Conservation (phyloP, 805 yeast species). For the Babjeviella inositovora region DNA sequence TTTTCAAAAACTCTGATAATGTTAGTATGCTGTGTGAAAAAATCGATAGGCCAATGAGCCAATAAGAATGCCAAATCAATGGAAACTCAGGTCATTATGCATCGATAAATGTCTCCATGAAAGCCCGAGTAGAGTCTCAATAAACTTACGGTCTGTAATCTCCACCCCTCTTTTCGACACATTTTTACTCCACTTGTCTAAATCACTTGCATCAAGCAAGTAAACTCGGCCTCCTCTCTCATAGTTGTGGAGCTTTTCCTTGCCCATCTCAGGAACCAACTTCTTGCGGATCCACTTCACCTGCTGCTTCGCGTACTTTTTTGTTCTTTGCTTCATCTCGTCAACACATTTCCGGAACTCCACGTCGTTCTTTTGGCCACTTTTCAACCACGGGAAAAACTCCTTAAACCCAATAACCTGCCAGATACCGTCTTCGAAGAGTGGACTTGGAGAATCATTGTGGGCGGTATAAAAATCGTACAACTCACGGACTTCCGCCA, state of each 20-base stretch:
- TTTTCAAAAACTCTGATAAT: constrained; percentile 3
- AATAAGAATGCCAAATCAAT: no score
- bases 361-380: constrained; percentile 5
- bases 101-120: no score
- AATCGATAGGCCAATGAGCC: no score
- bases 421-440: constrained; percentile 66
- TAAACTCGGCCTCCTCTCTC: constrained; percentile 50
- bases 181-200: constrained; percentile 36
- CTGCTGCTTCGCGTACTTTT: constrained; percentile 79
- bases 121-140: no score
- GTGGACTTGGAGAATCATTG: constrained; percentile 17
- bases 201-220: constrained; percentile 64
- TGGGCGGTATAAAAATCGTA: constrained; percentile 21
- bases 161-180: constrained; percentile 40
- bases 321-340: constrained; percentile 69
- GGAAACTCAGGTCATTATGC: no score
- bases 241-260: constrained; percentile 25
- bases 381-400: constrained; percentile 54
- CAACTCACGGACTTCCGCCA: constrained; percentile 50
- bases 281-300: constrained; percentile 79
- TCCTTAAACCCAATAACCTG: constrained; percentile 93
- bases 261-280: constrained; percentile 40
- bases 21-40: no score
- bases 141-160: constrained; percentile 25
- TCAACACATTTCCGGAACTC: constrained; percentile 32